These are phyloP conservation scores for Verticillium zaregamsianum DNA, from an alignment of 2,329 filamentous ascomycete species.

Conservation along the genomic window DNA sequence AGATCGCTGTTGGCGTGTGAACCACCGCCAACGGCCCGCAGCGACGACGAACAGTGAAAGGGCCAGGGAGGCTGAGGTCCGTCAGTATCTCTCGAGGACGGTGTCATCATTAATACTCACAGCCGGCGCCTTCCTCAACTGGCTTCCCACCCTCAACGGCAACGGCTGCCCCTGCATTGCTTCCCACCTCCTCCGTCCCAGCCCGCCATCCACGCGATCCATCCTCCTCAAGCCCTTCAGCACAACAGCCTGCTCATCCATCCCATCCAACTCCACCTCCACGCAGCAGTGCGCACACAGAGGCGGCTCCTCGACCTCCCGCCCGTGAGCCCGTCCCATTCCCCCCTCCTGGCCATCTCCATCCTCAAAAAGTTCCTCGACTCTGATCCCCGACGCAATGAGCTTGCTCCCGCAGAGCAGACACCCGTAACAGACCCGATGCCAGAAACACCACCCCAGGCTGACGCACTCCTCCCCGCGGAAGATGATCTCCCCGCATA, in stretches of 20 bases:
- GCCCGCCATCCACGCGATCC: slow-evolving; percentile 39
- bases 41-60: slow-evolving; percentile 1
- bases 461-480: slow-evolving; percentile 52
- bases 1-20: background rate
- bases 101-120: background rate
- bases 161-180: slow-evolving; percentile 7
- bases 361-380: slow-evolving; percentile 29
- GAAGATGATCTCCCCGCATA: slow-evolving; percentile 50
- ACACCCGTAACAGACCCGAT: slow-evolving; percentile 52
- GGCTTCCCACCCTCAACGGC: slow-evolving; percentile 13
- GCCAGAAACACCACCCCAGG: slow-evolving; percentile 60
- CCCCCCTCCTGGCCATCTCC: background rate
- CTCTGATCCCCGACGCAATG: slow-evolving; percentile 27
- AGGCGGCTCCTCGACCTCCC: slow-evolving; percentile 43
- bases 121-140: slow-evolving; percentile 9
- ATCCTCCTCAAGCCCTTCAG: slow-evolving; percentile 39
- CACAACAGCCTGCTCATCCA: slow-evolving; percentile 25
- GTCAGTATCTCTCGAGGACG: background rate
- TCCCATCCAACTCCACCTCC: slow-evolving; percentile 31
- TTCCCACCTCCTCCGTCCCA: slow-evolving; percentile 41
- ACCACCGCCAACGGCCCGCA: background rate
- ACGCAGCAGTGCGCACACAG: slow-evolving; percentile 44
- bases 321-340: slow-evolving; percentile 14
- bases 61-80: slow-evolving; percentile 1
- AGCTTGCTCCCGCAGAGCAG: slow-evolving; percentile 43